phyloP scores from a whole-genome alignment of 1,284 basidiomycete species.

The Trametes sp. region DNA sequence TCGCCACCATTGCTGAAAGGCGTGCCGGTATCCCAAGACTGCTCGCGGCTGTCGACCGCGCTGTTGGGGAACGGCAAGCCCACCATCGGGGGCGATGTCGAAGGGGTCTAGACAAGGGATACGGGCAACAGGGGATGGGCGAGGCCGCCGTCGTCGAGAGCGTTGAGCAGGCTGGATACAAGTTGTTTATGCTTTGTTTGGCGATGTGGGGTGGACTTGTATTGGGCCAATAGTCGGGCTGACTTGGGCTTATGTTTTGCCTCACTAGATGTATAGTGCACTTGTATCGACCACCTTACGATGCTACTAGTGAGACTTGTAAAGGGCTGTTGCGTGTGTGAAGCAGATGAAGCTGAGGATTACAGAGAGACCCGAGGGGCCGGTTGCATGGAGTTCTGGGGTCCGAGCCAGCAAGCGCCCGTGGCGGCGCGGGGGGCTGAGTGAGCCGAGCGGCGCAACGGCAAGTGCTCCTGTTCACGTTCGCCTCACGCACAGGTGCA shows the following conservation, averaged over 20 bases:
- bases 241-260: not conserved
- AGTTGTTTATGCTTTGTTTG: constrained; percentile 42
- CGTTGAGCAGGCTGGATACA: constrained; percentile 39
- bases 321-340: not conserved
- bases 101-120: constrained; percentile 18
- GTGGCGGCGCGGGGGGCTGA: not conserved
- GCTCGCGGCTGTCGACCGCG: constrained; percentile 56
- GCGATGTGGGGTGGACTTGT: constrained; percentile 33
- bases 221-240: constrained; percentile 1
- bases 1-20: constrained; percentile 58
- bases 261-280: not conserved
- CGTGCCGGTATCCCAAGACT: constrained; percentile 62
- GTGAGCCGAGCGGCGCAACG: constrained; percentile 4
- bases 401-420: constrained; percentile 13
- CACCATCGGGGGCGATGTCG: constrained; percentile 51
- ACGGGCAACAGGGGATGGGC: constrained; percentile 19
- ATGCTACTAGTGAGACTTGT: constrained; percentile 1
- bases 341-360: not conserved
- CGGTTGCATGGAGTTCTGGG: constrained; percentile 17
- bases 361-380: not conserved
- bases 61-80: constrained; percentile 65
- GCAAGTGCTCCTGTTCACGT: constrained; percentile 5
- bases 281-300: not conserved
- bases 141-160: constrained; percentile 40
- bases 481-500: constrained; percentile 9